These are phyloP conservation scores for Phytopythium vexans DNA, from an alignment of 352 stramenopile species.

Conservation along the genomic window DNA sequence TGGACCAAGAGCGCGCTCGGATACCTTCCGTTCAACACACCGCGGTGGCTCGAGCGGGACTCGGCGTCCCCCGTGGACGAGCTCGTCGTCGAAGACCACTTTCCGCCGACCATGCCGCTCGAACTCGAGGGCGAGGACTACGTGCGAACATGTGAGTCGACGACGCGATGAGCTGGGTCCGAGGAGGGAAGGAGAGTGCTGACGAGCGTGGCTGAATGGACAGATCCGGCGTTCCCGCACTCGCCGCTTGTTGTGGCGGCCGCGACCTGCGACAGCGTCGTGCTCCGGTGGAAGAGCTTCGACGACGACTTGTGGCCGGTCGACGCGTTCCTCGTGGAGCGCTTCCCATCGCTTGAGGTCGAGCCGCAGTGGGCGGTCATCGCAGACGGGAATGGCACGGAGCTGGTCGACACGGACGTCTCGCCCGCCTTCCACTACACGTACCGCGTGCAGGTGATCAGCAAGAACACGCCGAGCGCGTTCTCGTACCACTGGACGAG, in stretches of 20 bases:
- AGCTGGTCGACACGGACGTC: constrained; percentile 28
- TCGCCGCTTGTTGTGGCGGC: constrained; percentile 39
- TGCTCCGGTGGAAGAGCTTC: constrained; percentile 45
- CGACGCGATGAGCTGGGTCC: background rate
- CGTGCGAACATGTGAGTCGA: constrained; percentile 21
- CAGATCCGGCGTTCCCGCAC: constrained; percentile 44
- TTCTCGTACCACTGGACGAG: constrained; percentile 40
- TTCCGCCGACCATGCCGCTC: constrained; percentile 23
- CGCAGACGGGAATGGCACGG: constrained; percentile 29
- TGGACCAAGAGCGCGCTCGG: constrained; percentile 1
- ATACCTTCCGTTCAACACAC: background rate
- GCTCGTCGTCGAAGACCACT: constrained; percentile 9
- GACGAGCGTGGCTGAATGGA: background rate
- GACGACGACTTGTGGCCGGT: constrained; percentile 39
- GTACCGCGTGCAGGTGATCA: constrained; percentile 41
- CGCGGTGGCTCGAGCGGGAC: background rate
- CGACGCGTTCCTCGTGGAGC: constrained; percentile 38
- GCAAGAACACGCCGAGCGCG: constrained; percentile 32
- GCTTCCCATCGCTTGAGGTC: constrained; percentile 30
- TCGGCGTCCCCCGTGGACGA: background rate
- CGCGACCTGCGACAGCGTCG: constrained; percentile 32
- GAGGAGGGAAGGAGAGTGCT: background rate
- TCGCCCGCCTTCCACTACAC: constrained; percentile 29
- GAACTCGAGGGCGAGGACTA: constrained; percentile 18
- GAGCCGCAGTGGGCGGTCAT: constrained; percentile 36